phyloP scores from a whole-genome alignment of 2,329 filamentous ascomycete genomes.

The Alternaria hordeiaustralica region DNA sequence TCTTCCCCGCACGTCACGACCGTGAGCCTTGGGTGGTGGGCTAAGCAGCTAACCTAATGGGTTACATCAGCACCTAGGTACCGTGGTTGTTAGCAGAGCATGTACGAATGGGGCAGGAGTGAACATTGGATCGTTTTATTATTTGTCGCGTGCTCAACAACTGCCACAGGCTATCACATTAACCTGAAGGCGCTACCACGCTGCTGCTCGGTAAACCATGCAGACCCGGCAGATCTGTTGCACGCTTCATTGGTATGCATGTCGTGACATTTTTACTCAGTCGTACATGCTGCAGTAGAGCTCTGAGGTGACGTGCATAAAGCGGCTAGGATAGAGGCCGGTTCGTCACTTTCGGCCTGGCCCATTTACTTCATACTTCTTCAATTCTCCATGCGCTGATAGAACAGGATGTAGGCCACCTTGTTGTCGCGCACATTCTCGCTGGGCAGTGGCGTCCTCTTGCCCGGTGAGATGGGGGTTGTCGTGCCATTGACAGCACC shows the following conservation, averaged over 20 bases:
- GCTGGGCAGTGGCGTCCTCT: conserved; percentile 60
- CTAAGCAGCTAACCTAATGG: too few species aligned
- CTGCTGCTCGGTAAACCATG: neutral
- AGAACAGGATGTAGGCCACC: conserved; percentile 96
- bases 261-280: conserved; percentile 1
- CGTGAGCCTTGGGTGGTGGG: too few species aligned
- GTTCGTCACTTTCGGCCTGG: conserved; percentile 3
- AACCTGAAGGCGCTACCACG: conserved; percentile 12
- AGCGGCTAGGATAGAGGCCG: neutral
- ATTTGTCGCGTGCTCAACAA: conserved; percentile 21
- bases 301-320: conserved; percentile 6
- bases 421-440: conserved; percentile 83
- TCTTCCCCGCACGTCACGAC: too few species aligned
- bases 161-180: conserved; percentile 20
- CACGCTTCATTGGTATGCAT: neutral
- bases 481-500: conserved; percentile 67
- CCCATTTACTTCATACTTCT: neutral
- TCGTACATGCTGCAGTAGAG: neutral
- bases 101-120: neutral
- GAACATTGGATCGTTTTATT: neutral
- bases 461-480: conserved; percentile 59
- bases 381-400: conserved; percentile 70
- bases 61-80: too few species aligned
- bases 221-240: neutral
- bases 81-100: neutral